A percentile compares a stretch with the other conserved stretches of the same genome.
Evolutionary conservation across 805 yeast species (phyloP).

Genomic region (Blastobotrys chiropterorum): DNA sequence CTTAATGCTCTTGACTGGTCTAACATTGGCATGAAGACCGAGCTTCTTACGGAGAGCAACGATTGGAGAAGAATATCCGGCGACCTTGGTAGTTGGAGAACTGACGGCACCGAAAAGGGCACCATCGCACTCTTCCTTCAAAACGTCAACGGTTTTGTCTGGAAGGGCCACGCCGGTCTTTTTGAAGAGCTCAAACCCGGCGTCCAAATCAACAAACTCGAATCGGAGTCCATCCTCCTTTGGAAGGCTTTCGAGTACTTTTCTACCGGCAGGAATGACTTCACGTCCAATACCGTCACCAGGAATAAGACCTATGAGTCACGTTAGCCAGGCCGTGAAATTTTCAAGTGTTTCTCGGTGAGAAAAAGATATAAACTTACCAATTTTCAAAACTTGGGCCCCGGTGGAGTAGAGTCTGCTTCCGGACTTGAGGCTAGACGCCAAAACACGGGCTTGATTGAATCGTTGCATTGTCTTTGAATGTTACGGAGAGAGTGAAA

Average conservation of each 20-base stretch:
- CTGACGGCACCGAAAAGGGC: slow-evolving; percentile 96
- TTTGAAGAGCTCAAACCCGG: slow-evolving; percentile 92
- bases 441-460: not conserved
- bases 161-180: slow-evolving; percentile 96
- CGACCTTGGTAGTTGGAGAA: slow-evolving; percentile 89
- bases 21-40: slow-evolving; percentile 92
- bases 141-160: slow-evolving; percentile 75
- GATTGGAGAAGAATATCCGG: slow-evolving; percentile 96
- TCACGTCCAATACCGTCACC: slow-evolving; percentile 99
- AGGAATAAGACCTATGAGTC: slow-evolving; percentile 55
- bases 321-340: not conserved
- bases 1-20: slow-evolving; percentile 92
- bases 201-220: slow-evolving; percentile 81
- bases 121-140: slow-evolving; percentile 84
- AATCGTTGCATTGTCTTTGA: not conserved
- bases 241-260: slow-evolving; percentile 77
- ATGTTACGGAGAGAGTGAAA: not conserved
- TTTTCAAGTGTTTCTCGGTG: no score
- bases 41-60: slow-evolving; percentile 96
- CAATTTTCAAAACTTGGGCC: not conserved
- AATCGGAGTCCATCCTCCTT: slow-evolving; percentile 66
- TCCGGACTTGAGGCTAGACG: not conserved
- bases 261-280: slow-evolving; percentile 91
- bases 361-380: no score
- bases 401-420: not conserved